phyloP scores from a whole-genome alignment of 177 flowering plant species.

The Vitis hybrid region DNA sequence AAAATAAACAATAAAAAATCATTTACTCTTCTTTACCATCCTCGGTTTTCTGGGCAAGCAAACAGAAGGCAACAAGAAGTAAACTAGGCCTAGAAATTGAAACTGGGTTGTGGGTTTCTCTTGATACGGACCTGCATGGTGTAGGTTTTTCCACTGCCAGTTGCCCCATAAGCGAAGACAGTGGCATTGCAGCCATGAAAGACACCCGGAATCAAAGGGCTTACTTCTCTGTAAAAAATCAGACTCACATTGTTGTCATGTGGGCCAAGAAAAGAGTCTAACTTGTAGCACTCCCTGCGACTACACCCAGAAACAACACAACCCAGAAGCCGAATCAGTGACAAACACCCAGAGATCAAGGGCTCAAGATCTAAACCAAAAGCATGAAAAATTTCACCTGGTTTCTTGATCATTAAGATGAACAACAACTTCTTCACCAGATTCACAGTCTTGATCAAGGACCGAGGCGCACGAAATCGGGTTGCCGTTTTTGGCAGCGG shows the following conservation, averaged over 20 bases:
- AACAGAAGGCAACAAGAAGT: background rate
- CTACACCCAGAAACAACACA: constrained; percentile 27
- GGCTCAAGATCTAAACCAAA: too few relatives aligned
- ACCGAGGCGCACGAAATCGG: constrained; percentile 52
- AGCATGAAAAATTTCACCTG: too few relatives aligned
- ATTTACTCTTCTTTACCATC: too few relatives aligned
- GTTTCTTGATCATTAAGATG: constrained; percentile 62
- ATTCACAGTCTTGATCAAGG: constrained; percentile 28
- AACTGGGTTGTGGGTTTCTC: too few relatives aligned
- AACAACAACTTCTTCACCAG: constrained; percentile 52
- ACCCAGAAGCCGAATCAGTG: background rate
- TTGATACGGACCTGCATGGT: constrained; percentile 74
- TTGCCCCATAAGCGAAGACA: constrained; percentile 94
- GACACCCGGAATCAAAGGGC: constrained; percentile 69
- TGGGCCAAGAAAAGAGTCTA: constrained; percentile 76
- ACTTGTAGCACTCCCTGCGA: constrained; percentile 74
- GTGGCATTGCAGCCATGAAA: constrained; percentile 78
- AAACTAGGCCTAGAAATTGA: background rate
- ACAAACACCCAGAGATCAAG: too few relatives aligned
- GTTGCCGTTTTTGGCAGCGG: constrained; percentile 13
- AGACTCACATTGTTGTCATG: constrained; percentile 48
- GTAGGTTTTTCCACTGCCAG: constrained; percentile 93
- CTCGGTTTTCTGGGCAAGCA: background rate
- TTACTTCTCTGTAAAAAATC: constrained; percentile 73
- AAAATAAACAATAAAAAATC: background rate